Conservation (phyloP, 768 basidiomycete species). For the Russula olivacea region DNA sequence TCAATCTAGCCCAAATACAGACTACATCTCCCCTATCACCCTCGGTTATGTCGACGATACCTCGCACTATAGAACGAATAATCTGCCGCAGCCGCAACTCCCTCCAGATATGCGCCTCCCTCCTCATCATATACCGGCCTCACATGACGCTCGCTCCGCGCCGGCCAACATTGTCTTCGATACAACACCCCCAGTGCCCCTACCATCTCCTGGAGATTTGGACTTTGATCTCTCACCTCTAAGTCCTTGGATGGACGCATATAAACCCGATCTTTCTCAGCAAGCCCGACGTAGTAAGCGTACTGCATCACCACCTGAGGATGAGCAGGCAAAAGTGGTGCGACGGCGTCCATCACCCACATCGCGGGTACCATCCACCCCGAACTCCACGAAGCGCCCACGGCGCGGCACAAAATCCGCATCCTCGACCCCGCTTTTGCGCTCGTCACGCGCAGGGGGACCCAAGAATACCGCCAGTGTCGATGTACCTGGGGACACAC, state of each 20-base stretch:
- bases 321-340: slow-evolving; percentile 16
- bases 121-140: slow-evolving; percentile 28
- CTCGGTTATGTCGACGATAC: slow-evolving; percentile 36
- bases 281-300: slow-evolving; percentile 16
- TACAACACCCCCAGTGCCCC: slow-evolving; percentile 35
- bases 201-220: slow-evolving; percentile 46
- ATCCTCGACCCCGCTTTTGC: slow-evolving; percentile 23
- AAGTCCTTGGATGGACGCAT: slow-evolving; percentile 72
- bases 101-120: slow-evolving; percentile 28
- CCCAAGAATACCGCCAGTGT: slow-evolving; percentile 36
- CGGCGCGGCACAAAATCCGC: slow-evolving; percentile 24
- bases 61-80: slow-evolving; percentile 29
- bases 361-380: slow-evolving; percentile 7
- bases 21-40: slow-evolving; percentile 59
- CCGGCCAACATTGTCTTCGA: slow-evolving; percentile 71
- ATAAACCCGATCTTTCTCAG: slow-evolving; percentile 36
- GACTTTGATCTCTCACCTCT: slow-evolving; percentile 74
- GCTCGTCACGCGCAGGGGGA: slow-evolving; percentile 39
- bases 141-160: slow-evolving; percentile 44
- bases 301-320: slow-evolving; percentile 21
- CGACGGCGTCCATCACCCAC: slow-evolving; percentile 23
- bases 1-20: slow-evolving; percentile 42
- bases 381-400: slow-evolving; percentile 12
- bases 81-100: slow-evolving; percentile 18
- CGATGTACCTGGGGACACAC: slow-evolving; percentile 46